Conservation (phyloP, 2,329 filamentous ascomycete species). For the Alternaria metachromatica region DNA sequence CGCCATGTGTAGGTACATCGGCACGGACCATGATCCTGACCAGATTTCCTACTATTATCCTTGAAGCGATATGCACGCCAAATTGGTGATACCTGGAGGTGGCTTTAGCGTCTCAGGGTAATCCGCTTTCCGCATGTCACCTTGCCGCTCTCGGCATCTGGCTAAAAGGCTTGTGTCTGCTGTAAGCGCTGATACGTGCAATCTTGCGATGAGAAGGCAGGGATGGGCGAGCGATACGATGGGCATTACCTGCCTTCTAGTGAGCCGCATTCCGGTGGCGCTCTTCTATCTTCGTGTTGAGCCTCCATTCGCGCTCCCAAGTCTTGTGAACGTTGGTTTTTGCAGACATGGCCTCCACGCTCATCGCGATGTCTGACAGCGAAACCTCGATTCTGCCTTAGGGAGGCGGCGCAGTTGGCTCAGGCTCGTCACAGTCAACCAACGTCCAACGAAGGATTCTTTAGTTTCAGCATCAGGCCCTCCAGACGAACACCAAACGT, state of each 20-base stretch:
- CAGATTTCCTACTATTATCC: conserved; percentile 21
- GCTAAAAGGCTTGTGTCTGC: conserved; percentile 34
- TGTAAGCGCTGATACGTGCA: conserved; percentile 40
- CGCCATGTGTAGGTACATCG: conserved; percentile 38
- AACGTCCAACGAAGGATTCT: conserved; percentile 2
- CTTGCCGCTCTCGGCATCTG: conserved; percentile 29
- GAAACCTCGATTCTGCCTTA: conserved; percentile 22
- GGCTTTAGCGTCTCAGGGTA: conserved; percentile 36
- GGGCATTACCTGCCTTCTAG: conserved; percentile 18
- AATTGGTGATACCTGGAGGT: conserved; percentile 41
- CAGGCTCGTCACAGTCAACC: not conserved
- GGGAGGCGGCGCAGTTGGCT: conserved; percentile 5
- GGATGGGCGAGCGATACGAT: conserved; percentile 25
- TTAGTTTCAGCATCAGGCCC: conserved; percentile 13
- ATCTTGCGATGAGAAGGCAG: conserved; percentile 25
- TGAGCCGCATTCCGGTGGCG: conserved; percentile 40
- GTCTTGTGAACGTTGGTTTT: conserved; percentile 21
- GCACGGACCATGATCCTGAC: conserved; percentile 31
- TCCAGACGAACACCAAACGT: conserved; percentile 18
- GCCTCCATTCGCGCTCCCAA: conserved; percentile 35
- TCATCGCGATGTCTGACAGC: conserved; percentile 11
- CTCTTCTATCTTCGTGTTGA: conserved; percentile 35
- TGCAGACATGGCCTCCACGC: conserved; percentile 24
- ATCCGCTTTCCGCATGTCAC: conserved; percentile 27
- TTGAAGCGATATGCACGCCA: conserved; percentile 38